Evolutionary conservation across 495 filamentous ascomycete species (phyloP), one percentile per base, ranked within the genome.

Genomic region (Lophiotrema nucula): DNA sequence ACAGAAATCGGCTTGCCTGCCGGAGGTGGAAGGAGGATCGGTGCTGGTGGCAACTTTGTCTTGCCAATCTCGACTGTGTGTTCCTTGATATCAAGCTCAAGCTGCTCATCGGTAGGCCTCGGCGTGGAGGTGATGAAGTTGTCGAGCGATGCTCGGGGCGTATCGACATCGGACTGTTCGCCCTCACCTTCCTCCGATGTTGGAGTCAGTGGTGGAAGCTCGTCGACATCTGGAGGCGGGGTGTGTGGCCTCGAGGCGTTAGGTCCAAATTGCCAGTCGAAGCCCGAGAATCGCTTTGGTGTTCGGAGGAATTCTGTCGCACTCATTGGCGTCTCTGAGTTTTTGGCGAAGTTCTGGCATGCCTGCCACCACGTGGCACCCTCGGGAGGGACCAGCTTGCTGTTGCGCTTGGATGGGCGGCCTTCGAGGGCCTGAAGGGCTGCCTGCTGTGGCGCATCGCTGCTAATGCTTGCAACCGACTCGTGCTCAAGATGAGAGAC

Each of bases 401-500:
- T 60, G 25, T 39, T 54, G 10, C 57, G 41, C 33, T 43, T 60
- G 2, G 57, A 49, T 6, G 6, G 47, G 12, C 33, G 49, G 12
- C 44, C 57, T 22, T 60, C 57, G 22, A 60, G 31, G 6, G 49
- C 43, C 8, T 47, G 50, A 15, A 60, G 57, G 2, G 49, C 49
- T 12, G 35, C 35, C 8, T 6, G 15, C 10, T 27, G 43, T 16
- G 53, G 43, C 12, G 43, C 22, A 23, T 59, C 56, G 22, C 12
- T 41, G 19, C 37, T 59, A 18, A 59, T 27, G 16, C 49, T 49
- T 11, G 47, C 55, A 11, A 24, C 23, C 10, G 45, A 51, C 18
- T 60, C 50, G 23, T 60, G 44, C 35, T 60, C 57, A 2, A 60
- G 42, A 18, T 60, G 49, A 2, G 57, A 54, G 28, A 60, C 57